phyloP scores from a whole-genome alignment of 2,329 filamentous ascomycete genomes.

The Calycina marina region DNA sequence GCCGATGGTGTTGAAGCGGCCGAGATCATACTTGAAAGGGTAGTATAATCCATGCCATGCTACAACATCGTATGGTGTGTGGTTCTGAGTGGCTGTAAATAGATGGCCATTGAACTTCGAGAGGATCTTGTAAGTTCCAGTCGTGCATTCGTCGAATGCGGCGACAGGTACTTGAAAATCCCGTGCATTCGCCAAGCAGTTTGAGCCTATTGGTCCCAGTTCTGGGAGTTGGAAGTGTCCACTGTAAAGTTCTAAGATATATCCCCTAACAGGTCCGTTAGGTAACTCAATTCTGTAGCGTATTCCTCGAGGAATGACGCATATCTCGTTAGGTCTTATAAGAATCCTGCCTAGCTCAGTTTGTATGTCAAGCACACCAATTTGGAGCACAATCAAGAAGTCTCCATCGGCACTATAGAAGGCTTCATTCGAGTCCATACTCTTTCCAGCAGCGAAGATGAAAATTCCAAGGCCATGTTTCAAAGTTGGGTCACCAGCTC shows the following conservation, averaged over 20 bases:
- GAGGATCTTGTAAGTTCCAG: slow-evolving; percentile 34
- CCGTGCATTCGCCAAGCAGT: slow-evolving; percentile 53
- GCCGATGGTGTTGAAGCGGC: slow-evolving; percentile 61
- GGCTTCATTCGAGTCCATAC: slow-evolving; percentile 59
- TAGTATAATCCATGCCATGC: slow-evolving; percentile 73
- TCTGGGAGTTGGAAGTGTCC: slow-evolving; percentile 48
- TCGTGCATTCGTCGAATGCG: slow-evolving; percentile 44
- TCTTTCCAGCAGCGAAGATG: slow-evolving; percentile 63
- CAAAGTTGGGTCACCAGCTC: slow-evolving; percentile 63
- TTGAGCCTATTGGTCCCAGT: slow-evolving; percentile 47
- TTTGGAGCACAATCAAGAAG: slow-evolving; percentile 48
- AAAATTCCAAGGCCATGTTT: slow-evolving; percentile 71
- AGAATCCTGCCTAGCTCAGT: slow-evolving; percentile 37
- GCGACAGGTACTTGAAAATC: slow-evolving; percentile 66
- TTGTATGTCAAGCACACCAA: slow-evolving; percentile 45
- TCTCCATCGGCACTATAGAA: slow-evolving; percentile 81
- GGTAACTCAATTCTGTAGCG: slow-evolving; percentile 45
- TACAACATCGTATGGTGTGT: slow-evolving; percentile 66
- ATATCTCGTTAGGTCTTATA: slow-evolving; percentile 48
- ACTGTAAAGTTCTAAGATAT: slow-evolving; percentile 50
- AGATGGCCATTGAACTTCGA: slow-evolving; percentile 55
- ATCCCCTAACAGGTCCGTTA: slow-evolving; percentile 41
- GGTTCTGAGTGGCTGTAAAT: slow-evolving; percentile 49
- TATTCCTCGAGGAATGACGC: slow-evolving; percentile 47
- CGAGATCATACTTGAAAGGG: slow-evolving; percentile 70